phyloP scores from a whole-genome alignment of 441 rosid species.

The Erodium moschatum region DNA sequence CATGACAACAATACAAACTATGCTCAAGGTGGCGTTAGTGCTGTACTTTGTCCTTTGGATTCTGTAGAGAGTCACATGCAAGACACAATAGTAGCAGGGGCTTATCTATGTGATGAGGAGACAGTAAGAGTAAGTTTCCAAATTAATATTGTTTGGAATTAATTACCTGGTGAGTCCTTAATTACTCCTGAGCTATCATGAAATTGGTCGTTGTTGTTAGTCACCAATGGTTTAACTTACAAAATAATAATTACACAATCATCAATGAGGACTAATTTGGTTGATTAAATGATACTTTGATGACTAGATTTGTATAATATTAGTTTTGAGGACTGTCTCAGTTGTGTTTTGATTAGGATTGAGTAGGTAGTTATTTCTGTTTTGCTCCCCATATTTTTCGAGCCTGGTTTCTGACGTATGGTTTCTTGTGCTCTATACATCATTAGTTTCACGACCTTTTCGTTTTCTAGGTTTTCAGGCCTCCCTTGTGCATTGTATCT shows the following conservation, averaged over 20 bases:
- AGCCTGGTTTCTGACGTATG: not conserved
- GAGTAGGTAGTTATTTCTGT: too few relatives aligned
- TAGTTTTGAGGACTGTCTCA: too few relatives aligned
- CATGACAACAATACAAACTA: conserved; percentile 93
- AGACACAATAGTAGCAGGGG: conserved; percentile 93
- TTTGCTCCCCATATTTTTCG: not conserved
- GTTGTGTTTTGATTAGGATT: too few relatives aligned
- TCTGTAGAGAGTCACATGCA: conserved; percentile 96
- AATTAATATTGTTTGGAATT: not conserved
- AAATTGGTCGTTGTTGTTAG: too few relatives aligned
- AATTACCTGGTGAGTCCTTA: too few relatives aligned
- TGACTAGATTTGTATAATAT: too few relatives aligned
- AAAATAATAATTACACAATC: too few relatives aligned
- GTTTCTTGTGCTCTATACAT: not conserved
- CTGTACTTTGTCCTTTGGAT: conserved; percentile 80
- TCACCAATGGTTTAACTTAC: too few relatives aligned
- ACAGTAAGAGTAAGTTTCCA: conserved; percentile 66
- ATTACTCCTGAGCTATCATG: too few relatives aligned
- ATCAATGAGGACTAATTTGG: too few relatives aligned
- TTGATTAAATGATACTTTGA: too few relatives aligned
- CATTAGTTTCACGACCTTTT: not conserved
- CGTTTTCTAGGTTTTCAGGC: not conserved
- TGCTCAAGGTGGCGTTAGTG: conserved; percentile 98
- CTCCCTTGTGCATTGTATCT: too few relatives aligned
- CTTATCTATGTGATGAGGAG: conserved; percentile 83